Base-by-base conservation (phyloP, 2,329 filamentous ascomycete genomes). In the Cladosporium phlei region DNA sequence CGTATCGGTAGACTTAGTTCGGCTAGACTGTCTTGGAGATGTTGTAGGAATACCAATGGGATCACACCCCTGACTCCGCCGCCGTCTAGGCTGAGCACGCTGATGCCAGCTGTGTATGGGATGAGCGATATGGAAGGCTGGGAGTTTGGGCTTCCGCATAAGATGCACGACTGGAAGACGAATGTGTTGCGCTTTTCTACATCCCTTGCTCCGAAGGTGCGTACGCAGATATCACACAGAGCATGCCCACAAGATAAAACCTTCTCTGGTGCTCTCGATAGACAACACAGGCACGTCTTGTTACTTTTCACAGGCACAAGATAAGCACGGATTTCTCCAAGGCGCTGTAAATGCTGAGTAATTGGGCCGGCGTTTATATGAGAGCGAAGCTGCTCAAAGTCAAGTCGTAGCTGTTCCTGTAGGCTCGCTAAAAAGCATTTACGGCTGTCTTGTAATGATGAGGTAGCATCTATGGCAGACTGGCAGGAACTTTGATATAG, bases 31-130 rank as follows among this genome's bases (percentile, higher is more conserved):
- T 33, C 24, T 20, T 62, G 50, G 3, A 62, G 14, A 17, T 49
- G 27, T 14, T 48, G 27, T 4, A 62, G 48, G 38, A 58, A 53
- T 4, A 50, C 48, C 6, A 63, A 47, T 9, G 55, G 57, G 16
- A 61, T 51, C n/a, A 63, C 50, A 1, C 59, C 56, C 32, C 56
- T 48, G 9, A 59, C 40, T 3, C 60, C 58, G 8, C 65, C 65
- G 10, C 65, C 64, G 55, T 71, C 65, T 47, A 71, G 56, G 46
- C 59, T 59, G 7, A 69, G 49, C 14, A 69, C 50, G 27, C 64
- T 47, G 10, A 65, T 48, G 11, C 62, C 56, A 21, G 61, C 57
- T 5, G 65, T 68, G 9, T 58, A 55, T 9, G 65, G 66, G 9
- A 66, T 54, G 4, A 68, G 47, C 12, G 51, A 55, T 14, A 59